Evolutionary conservation across 2,329 filamentous ascomycete species (phyloP), one percentile per base, ranked within the genome.

Genomic region (Zopfia rhizophila): DNA sequence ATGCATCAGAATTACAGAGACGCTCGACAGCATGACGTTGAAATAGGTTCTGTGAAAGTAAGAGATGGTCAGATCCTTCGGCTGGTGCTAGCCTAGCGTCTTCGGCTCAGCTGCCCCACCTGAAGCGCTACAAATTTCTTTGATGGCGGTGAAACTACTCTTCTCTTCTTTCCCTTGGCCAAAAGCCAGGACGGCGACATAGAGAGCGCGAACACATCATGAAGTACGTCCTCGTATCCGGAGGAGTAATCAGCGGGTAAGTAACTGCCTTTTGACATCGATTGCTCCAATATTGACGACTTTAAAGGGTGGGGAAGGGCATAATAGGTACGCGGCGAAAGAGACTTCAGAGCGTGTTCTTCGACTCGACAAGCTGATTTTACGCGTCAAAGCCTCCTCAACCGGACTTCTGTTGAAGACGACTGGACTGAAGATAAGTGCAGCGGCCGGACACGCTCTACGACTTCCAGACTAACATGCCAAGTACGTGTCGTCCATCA

Each of bases 141-240:
- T 55, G 54, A 53, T 52, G 52, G 33, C 55, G 56, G 47, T 51
- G 58, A 51, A 53, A n/a, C 31, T 48, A 55, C 46, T 43, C 40
- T 46, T 40, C 56, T 69, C 72, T 66, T 66, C 65, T 73, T 66
- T 72, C 72, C 73, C 69, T 72, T 70, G 65, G 68, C 68, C 69
- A 68, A 60, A 45, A 55, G 61, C 65, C 64, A 69, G 63, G 51
- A 66, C 63, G 71, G 70, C 71, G 66, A 65, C 67, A 67, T 56
- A 69, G 65, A 66, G 59, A 62, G n/a, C n/a, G n/a, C n/a, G n/a
- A n/a, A n/a, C n/a, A n/a, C 69, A 84, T 76, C 66, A 91, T 91
- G 88, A 90, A 90, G 78, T 90, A 90, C 80, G 86, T 91, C 73
- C 79, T 91, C 58, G 87, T 91, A 59, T 89, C 87, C 61, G 88